Conservation (phyloP, 2,329 filamentous ascomycete species). For the Karstenula rhodostoma region DNA sequence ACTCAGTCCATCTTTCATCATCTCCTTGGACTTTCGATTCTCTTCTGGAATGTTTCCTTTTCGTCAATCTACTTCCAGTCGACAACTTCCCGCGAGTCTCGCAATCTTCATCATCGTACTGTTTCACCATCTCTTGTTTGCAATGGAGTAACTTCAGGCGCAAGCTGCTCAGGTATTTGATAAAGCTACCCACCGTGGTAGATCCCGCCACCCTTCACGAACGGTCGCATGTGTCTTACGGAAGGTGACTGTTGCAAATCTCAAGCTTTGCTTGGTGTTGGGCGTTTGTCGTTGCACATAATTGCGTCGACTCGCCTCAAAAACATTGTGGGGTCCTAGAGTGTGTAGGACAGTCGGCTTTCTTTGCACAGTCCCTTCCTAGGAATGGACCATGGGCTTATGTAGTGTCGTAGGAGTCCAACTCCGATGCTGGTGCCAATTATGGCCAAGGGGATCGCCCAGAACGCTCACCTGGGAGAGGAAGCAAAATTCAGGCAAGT, state of each 20-base stretch:
- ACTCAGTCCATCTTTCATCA: conserved; percentile 6
- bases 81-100: conserved; percentile 18
- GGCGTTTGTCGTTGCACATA: conserved; percentile 2
- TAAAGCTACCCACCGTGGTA: conserved; percentile 8
- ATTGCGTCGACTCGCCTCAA: conserved; percentile 5
- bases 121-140: conserved; percentile 12
- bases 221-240: conserved; percentile 11
- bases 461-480: conserved; percentile 13
- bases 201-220: conserved; percentile 3
- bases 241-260: conserved; percentile 7
- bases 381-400: conserved; percentile 13
- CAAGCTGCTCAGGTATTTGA: conserved; percentile 10
- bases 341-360: background rate
- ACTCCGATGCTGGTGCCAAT: background rate
- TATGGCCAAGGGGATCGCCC: conserved; percentile 2
- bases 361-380: conserved; percentile 5
- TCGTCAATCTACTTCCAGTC: conserved; percentile 7
- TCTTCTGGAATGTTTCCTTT: background rate
- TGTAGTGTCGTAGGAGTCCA: conserved; percentile 4
- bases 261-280: conserved; percentile 15
- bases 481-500: conserved; percentile 6
- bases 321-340: background rate
- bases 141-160: conserved; percentile 5
- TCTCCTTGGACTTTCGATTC: background rate
- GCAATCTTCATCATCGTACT: conserved; percentile 7